Evolutionary conservation across 31 red algal genomes (phyloP).

Genomic region (Endocladia muricata): DNA sequence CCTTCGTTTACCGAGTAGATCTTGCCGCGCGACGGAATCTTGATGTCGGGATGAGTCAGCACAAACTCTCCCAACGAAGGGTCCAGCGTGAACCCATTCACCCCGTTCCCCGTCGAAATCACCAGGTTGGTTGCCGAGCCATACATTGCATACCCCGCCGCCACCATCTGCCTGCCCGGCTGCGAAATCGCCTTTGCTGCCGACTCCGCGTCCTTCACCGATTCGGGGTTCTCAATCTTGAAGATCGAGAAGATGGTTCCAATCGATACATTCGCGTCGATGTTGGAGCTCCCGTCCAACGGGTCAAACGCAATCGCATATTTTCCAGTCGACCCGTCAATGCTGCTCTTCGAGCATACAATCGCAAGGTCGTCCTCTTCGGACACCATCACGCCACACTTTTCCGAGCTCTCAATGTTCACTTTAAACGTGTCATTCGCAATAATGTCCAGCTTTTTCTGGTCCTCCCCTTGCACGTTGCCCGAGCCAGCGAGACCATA

Average conservation of each 20-base stretch:
- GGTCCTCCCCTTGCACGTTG: conserved; percentile 92
- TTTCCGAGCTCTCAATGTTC: conserved; percentile 86
- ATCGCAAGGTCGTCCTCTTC: conserved; percentile 98
- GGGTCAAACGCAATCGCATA: conserved; percentile 99
- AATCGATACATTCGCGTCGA: conserved; percentile 98
- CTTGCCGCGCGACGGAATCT: conserved; percentile 83
- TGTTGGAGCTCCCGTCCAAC: conserved; percentile 93
- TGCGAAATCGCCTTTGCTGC: conserved; percentile 74
- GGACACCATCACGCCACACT: conserved; percentile 91
- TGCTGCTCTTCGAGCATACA: conserved; percentile 66
- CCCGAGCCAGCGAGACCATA: conserved; percentile 91
- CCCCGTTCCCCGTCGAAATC: conserved; percentile 76
- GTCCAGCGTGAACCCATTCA: conserved; percentile 96
- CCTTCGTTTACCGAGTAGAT: conserved; percentile 99
- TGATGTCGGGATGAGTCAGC: conserved; percentile 93
- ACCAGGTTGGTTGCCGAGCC: conserved; percentile 96
- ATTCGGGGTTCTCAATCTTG: conserved; percentile 74
- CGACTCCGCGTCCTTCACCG: conserved; percentile 60
- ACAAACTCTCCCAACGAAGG: conserved; percentile 97
- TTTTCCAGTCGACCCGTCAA: conserved; percentile 65
- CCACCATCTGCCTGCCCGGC: conserved; percentile 85
- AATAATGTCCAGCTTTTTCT: conserved; percentile 96
- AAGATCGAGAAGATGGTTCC: conserved; percentile 98
- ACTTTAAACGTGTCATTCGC: conserved; percentile 98
- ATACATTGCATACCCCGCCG: conserved; percentile 97